Evolutionary conservation across 345 rosid genomes (phyloP), one percentile per base, ranked within the genome.

Genomic region (Syzygium oleosum): DNA sequence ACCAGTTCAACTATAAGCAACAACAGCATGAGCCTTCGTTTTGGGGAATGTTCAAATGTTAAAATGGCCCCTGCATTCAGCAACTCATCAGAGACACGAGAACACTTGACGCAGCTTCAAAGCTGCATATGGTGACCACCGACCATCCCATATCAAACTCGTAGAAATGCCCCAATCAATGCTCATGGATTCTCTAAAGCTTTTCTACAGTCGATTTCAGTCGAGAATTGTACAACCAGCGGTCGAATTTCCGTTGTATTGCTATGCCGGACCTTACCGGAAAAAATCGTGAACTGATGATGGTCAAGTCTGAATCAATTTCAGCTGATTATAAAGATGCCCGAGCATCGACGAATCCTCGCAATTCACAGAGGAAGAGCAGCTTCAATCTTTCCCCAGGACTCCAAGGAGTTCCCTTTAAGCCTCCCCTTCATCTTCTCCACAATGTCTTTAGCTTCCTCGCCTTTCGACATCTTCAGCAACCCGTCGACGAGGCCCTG

Each of bases 371-470:
- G n/a, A 53, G 86, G 90, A 84, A 90, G 89, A 84, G 89, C n/a
- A 46, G 90, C 87, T 87, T 90, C 92, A 61, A 91, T 87, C 87
- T 90, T 88, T 5, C 80, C 91, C 91, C 91, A 89, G 12, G 91
- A 88, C 31, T 88, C 86, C 14, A 87, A n/a, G 15, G 93, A 89
- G 31, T 68, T 52, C 41, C 90, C 90, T 80, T 73, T 89, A 54
- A 90, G 89, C 88, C 87, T 90, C 88, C 84, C 87, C 89, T 90
- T 90, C 91, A 86, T 89, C 87, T 90, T 90, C 88, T 88, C 91
- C 13, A 90, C 90, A 31, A 89, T 88, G 15, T 86, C 88, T 85
- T 90, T 91, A 3, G 89, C 92, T 51, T 90, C 92, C 87, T 88
- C 90, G 3, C 52, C 84, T 63, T 80, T 87, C 2, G 90, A 88